These are phyloP conservation scores for Komagataea norvegica DNA, from an alignment of 1,139 yeast species.

Conservation along the genomic window DNA sequence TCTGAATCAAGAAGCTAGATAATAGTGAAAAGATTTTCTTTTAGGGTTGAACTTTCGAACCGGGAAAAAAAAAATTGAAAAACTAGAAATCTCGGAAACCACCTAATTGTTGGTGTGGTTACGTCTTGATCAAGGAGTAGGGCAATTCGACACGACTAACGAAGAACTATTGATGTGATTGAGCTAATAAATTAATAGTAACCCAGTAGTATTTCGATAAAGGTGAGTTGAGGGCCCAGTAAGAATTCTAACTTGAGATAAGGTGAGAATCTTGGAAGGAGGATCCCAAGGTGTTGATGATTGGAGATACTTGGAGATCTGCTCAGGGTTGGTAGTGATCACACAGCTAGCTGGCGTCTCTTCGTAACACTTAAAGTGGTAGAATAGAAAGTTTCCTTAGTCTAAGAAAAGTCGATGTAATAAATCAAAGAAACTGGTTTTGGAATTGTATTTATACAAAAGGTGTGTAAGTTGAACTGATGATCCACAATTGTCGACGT, in stretches of 20 bases:
- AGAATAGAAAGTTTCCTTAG: too few relatives aligned
- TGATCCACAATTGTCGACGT: not conserved
- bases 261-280: too few relatives aligned
- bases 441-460: not conserved
- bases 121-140: too few relatives aligned
- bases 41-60: slow-evolving; percentile 1
- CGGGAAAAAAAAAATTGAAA: not conserved
- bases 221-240: not conserved
- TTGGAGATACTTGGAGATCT: too few relatives aligned
- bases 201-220: too few relatives aligned
- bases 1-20: not conserved
- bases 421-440: not conserved
- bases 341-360: not conserved
- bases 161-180: too few relatives aligned
- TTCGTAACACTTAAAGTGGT: too few relatives aligned
- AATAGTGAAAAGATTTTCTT: not conserved
- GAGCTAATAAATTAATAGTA: slow-evolving; percentile 5
- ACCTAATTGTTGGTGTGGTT: not conserved
- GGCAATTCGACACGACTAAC: too few relatives aligned
- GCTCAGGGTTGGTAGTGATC: too few relatives aligned
- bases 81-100: not conserved
- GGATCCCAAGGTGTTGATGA: too few relatives aligned
- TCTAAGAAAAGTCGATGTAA: not conserved
- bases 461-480: not conserved
- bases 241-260: not conserved